phyloP scores from a whole-genome alignment of 177 flowering plant genomes.

The Vitis hybrid region DNA sequence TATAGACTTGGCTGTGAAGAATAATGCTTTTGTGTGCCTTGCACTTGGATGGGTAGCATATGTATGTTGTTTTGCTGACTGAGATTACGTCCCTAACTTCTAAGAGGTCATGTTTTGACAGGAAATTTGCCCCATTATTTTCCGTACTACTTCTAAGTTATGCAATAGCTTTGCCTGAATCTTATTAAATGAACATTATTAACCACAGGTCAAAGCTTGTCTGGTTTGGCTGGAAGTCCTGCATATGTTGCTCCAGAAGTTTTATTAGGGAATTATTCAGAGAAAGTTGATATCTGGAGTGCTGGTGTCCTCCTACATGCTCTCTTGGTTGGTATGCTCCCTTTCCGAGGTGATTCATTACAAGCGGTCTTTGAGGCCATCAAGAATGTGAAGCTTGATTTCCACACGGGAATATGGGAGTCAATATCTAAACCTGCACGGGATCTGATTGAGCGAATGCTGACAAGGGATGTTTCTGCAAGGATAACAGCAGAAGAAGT shows the following conservation, averaged over 20 bases:
- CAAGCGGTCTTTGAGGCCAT: conserved; percentile 90
- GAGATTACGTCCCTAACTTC: too few species aligned
- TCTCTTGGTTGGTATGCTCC: conserved; percentile 76
- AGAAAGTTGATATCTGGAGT: conserved; percentile 97
- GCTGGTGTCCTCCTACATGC: conserved; percentile 98
- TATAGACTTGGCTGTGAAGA: too few species aligned
- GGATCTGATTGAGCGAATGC: conserved; percentile 73
- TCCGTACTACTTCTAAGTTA: neutral
- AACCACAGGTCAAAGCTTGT: conserved; percentile 76
- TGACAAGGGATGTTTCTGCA: conserved; percentile 72
- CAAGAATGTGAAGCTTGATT: conserved; percentile 72
- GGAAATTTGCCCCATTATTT: neutral
- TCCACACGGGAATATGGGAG: conserved; percentile 72
- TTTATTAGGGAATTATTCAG: conserved; percentile 73
- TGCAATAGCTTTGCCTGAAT: neutral
- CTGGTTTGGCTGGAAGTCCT: conserved; percentile 95
- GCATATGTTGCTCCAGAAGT: conserved; percentile 99
- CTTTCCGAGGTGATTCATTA: conserved; percentile 80
- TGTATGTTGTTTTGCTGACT: too few species aligned
- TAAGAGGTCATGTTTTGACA: too few species aligned
- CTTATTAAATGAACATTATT: neutral
- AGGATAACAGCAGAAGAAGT: conserved; percentile 92
- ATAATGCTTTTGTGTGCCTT: too few species aligned
- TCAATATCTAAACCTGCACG: conserved; percentile 81
- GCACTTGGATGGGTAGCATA: too few species aligned